Base-by-base conservation (phyloP, 2,329 filamentous ascomycete species). In the Epichloe elymi region DNA sequence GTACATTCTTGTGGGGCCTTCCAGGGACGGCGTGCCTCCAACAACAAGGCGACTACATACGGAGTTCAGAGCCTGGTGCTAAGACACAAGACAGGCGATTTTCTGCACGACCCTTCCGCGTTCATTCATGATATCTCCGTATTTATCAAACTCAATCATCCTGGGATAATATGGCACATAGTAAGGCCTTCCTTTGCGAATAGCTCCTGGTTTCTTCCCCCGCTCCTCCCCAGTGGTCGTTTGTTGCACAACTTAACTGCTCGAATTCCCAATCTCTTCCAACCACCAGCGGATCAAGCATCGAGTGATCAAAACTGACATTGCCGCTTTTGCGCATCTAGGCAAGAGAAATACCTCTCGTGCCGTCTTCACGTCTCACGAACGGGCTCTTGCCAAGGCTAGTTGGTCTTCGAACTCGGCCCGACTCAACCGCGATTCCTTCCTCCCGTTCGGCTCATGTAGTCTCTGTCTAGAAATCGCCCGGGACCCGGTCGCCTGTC, bases 311-410 rank as follows among this genome's bases (percentile, higher is more conserved):
- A 41, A 36, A 30, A 36, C 33, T 44, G 38, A 47, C 43, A 19
- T 14, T 14, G 12, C 44, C 17, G 14, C 12, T 12, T n/a, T 30
- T 15, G n/a, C 37, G 5, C 20, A 38, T 36, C 54, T 52, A 82
- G 79, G 79, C 63, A 95, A 95, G 72, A 82, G 88, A 60, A 95
- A 96, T 70, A 95, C 89, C 43, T 91, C 88, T 43, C 82, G 91
- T 43, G 83, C 89, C 41, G 89, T 96, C 68, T 97, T 97, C 74
- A 97, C 93, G 36, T 83, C 88, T 23, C 82, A 96, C 70, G 93
- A 97, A 71, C 84, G 93, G 58, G 78, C 79, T 48, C 79, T 91
- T 47, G 85, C 95, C 54, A 88, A 89, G 61, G 78, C 80, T 17
- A 81, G 82, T 58, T 97, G 93, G 89, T 82, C 84, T 58, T 80